A percentile compares a stretch with the other conserved stretches of the same genome.
Conservation (phyloP, 2,329 filamentous ascomycete genomes). For the Botrytis elliptica region DNA sequence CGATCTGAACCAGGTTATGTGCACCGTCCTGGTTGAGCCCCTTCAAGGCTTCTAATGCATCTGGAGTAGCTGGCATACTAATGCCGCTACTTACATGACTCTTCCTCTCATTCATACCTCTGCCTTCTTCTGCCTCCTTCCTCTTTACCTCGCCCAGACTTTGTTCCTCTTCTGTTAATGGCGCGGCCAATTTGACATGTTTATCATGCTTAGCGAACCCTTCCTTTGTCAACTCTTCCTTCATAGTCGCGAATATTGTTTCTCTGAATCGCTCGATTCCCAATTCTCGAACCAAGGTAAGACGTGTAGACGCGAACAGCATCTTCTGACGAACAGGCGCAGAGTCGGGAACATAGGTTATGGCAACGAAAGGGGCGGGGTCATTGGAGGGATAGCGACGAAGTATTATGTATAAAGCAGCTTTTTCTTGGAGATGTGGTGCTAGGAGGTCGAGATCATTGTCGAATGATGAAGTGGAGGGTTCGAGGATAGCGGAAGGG, state of each 20-base stretch:
- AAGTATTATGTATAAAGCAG: slow-evolving; percentile 72
- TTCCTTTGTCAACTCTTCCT: slow-evolving; percentile 64
- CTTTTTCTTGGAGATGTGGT: slow-evolving; percentile 62
- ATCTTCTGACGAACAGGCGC: slow-evolving; percentile 83
- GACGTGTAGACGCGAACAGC: slow-evolving; percentile 75
- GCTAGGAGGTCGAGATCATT: slow-evolving; percentile 63
- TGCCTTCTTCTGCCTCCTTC: slow-evolving; percentile 71
- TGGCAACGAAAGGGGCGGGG: slow-evolving; percentile 54
- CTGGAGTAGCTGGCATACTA: slow-evolving; percentile 53
- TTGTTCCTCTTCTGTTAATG: slow-evolving; percentile 76
- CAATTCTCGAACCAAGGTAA: slow-evolving; percentile 73
- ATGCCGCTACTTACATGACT: slow-evolving; percentile 47
- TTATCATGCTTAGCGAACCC: slow-evolving; percentile 73
- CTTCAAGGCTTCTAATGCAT: slow-evolving; percentile 63
- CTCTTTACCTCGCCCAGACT: slow-evolving; percentile 70
- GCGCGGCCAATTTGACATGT: slow-evolving; percentile 63
- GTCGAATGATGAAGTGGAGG: slow-evolving; percentile 56
- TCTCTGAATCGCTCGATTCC: slow-evolving; percentile 77
- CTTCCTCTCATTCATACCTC: slow-evolving; percentile 60
- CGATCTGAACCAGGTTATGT: slow-evolving; percentile 61
- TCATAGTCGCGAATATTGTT: slow-evolving; percentile 68
- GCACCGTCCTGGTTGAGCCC: slow-evolving; percentile 53
- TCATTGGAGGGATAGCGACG: slow-evolving; percentile 61
- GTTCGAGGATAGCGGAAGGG: slow-evolving; percentile 56
- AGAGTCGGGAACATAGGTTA: slow-evolving; percentile 77